Conservation (phyloP, 2,329 filamentous ascomycete species). For the Paecilomyces sp. region DNA sequence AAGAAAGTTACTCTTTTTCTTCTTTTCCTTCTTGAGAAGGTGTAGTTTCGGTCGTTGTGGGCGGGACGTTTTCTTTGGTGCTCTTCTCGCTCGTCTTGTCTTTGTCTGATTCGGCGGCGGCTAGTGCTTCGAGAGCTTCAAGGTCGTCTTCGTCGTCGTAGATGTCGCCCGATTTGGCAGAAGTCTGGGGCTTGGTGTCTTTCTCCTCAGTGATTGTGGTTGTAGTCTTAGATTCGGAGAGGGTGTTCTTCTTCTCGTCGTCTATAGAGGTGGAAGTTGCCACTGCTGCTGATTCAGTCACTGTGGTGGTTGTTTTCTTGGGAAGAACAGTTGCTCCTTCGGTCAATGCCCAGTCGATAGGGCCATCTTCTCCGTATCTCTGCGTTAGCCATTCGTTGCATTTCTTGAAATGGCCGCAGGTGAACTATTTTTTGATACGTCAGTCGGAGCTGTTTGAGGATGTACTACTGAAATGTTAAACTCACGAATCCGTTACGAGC, state of each 20-base stretch:
- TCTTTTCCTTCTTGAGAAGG: neutral
- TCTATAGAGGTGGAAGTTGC: conserved; percentile 7
- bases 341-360: conserved; percentile 76
- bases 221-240: neutral
- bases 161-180: conserved; percentile 10
- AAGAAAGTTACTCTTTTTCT: neutral
- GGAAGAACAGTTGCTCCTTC: conserved; percentile 12
- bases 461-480: conserved; percentile 9
- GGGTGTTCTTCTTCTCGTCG: conserved; percentile 17
- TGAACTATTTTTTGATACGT: conserved; percentile 22
- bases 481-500: conserved; percentile 69
- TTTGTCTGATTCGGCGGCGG: conserved; percentile 17
- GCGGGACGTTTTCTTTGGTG: neutral
- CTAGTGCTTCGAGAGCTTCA: conserved; percentile 35
- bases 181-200: conserved; percentile 8
- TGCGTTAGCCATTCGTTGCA: conserved; percentile 61
- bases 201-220: neutral
- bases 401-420: conserved; percentile 41
- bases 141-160: conserved; percentile 31
- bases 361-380: conserved; percentile 70
- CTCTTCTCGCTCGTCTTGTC: neutral
- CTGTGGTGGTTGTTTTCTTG: conserved; percentile 4
- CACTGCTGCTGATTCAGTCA: conserved; percentile 6
- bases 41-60: neutral
- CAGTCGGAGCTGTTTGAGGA: neutral